Percentiles rank a stretch among this genome's conserved stretches.
Conservation (phyloP, 129 eudicot genomes). For the Flaveria bidentis region DNA sequence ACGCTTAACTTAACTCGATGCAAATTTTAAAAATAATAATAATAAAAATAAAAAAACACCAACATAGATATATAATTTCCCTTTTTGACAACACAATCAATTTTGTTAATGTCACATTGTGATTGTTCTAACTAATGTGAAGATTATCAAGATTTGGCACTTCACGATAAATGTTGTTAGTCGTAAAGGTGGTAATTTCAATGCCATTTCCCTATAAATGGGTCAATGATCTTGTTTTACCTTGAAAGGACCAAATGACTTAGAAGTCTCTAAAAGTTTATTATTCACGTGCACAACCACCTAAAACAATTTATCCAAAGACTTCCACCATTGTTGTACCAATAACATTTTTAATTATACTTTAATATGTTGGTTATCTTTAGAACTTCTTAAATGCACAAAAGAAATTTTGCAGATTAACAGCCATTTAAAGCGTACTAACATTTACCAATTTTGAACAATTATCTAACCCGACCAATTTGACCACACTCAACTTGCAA, state of each 20-base stretch:
- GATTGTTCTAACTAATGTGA: not conserved
- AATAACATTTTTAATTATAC: not conserved
- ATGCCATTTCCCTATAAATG: not conserved
- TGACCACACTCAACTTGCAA: constrained; percentile 5
- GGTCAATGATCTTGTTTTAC: not conserved
- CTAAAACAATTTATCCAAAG: not conserved
- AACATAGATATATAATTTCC: not conserved
- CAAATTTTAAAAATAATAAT: not conserved
- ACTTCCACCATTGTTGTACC: not conserved
- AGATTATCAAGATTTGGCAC: not conserved
- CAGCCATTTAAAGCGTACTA: not conserved
- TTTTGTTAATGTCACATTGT: not conserved
- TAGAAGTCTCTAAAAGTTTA: not conserved
- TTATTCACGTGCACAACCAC: not conserved
- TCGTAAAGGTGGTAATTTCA: not conserved
- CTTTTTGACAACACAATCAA: not conserved
- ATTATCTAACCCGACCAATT: not conserved
- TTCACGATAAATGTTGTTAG: not conserved
- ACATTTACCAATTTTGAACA: not conserved
- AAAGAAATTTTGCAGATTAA: not conserved
- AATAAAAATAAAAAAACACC: not conserved
- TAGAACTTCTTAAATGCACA: not conserved
- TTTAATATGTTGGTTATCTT: not conserved
- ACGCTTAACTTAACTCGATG: not conserved
- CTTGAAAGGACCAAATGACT: not conserved